Evolutionary conservation across 2,329 filamentous ascomycete species (phyloP).

Genomic region (Xylariaceae sp.): DNA sequence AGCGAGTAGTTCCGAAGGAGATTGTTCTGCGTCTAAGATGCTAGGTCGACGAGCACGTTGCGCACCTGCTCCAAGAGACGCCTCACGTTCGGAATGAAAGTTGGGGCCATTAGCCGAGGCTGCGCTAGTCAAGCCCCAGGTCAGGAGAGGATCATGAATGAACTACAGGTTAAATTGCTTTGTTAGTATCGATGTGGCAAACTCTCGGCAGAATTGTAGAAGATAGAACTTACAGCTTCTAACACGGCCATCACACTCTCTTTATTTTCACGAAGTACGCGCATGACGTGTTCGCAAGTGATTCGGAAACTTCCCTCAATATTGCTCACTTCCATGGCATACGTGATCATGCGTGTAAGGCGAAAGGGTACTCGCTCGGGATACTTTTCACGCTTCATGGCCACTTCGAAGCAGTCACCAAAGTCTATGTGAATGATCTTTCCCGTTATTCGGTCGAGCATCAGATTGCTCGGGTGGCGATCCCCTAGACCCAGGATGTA

Average conservation of each 20-base stretch:
- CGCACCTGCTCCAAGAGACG: conserved; percentile 44
- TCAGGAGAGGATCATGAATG: conserved; percentile 97
- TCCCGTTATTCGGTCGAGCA: conserved; percentile 92
- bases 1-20: conserved; percentile 54
- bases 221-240: conserved; percentile 70
- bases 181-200: conserved; percentile 16
- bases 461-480: conserved; percentile 93
- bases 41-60: conserved; percentile 59
- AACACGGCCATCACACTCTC: conserved; percentile 97
- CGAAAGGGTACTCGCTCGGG: conserved; percentile 97
- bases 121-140: conserved; percentile 76
- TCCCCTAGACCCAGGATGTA: conserved; percentile 97
- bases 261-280: conserved; percentile 92
- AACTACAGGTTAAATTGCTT: conserved; percentile 52
- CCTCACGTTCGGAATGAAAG: conserved; percentile 57
- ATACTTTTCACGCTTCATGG: conserved; percentile 99
- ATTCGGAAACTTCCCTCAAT: conserved; percentile 98
- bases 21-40: conserved; percentile 59
- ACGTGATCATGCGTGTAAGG: conserved; percentile 96
- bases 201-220: background rate
- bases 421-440: conserved; percentile 99
- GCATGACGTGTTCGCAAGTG: conserved; percentile 97
- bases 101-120: conserved; percentile 60
- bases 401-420: conserved; percentile 98
- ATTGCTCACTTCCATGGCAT: conserved; percentile 99